Evolutionary conservation across 805 yeast genomes (phyloP).

Genomic region (Metschnikowia orientalis): DNA sequence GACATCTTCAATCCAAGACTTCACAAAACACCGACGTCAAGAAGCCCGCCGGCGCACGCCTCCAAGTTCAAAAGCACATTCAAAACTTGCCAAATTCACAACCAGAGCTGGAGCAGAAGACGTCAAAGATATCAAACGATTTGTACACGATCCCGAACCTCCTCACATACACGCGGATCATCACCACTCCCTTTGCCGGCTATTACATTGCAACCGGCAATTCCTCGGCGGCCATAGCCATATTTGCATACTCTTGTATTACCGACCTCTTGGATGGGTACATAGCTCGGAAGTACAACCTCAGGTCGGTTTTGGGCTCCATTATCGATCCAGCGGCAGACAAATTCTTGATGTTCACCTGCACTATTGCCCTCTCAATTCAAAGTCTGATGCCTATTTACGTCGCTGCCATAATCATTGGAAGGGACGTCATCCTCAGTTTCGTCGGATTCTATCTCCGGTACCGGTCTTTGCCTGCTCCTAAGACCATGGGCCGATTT

Average conservation of each 20-base stretch:
- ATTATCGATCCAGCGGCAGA: slow-evolving; percentile 95
- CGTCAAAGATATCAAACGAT: slow-evolving; percentile 18
- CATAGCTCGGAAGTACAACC: slow-evolving; percentile 75
- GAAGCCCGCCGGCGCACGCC: too few relatives aligned
- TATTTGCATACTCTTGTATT: slow-evolving; percentile 80
- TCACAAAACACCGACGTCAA: too few relatives aligned
- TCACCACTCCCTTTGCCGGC: slow-evolving; percentile 81
- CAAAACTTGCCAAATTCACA: neutral
- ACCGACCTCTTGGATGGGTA: slow-evolving; percentile 92
- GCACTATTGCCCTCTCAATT: slow-evolving; percentile 73
- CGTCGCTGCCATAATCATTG: slow-evolving; percentile 67
- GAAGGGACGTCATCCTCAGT: slow-evolving; percentile 75
- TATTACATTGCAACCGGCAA: slow-evolving; percentile 65
- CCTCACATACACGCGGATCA: slow-evolving; percentile 75
- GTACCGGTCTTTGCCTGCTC: slow-evolving; percentile 67
- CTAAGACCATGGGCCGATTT: slow-evolving; percentile 65
- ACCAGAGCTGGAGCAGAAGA: neutral
- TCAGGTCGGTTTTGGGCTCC: slow-evolving; percentile 81
- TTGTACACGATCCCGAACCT: slow-evolving; percentile 83
- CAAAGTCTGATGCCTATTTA: slow-evolving; percentile 62
- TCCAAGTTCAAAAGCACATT: neutral
- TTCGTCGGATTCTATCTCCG: slow-evolving; percentile 69
- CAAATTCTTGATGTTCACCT: slow-evolving; percentile 79
- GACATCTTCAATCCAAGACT: too few relatives aligned
- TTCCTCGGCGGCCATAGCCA: slow-evolving; percentile 57